Base-by-base conservation (phyloP, 148 eudicot genomes). In the Chenopodium formosanum region DNA sequence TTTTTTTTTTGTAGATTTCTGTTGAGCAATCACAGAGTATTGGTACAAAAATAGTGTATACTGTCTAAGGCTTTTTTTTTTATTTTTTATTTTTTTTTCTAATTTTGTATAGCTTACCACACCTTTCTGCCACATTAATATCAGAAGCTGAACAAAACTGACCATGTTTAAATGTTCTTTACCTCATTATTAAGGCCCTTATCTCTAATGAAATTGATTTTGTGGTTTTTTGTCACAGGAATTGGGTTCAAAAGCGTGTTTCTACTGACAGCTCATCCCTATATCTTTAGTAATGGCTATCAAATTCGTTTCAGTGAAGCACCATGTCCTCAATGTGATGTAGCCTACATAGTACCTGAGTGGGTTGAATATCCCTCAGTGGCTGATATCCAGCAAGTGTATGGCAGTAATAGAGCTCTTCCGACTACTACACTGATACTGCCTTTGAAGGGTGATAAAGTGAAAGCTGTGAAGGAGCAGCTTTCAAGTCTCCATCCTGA, bases 401-500 rank as follows among this genome's bases (percentile, higher is more conserved):
- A 92, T 65, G 96, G 93, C 16, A 5, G 16, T 20, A 71, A 80
- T 52, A 44, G 20, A 52, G n/a, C 82, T 12, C 89, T 93, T 50
- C 97, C 94, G 8, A 87, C 90, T 48, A 93, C 97, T 5, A 90
- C 88, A 17, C 68, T 93, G 8, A 79, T 93, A 79, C 81, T 93
- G 82, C 97, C 97, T 62, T 78, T 93, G 68, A 93, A 93, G 88
- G 74, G 81, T 20, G 93, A 86, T 67, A 93, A 91, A 80, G 87
- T 93, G 13, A 67, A 85, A 22, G 84, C 89, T 13, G 94, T 93
- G 58, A 89, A 88, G 85, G 86, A 88, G 62, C 94, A 91, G 37
- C 91, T 93, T 27, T 91, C 93, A 60, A 83, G 70, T 83, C 84
- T 93, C 75, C 97, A 93, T 81, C 97, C 97, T 23, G 97, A 91